Conservation (phyloP, 2,329 filamentous ascomycete species). For the Ophiostoma tasmaniense region DNA sequence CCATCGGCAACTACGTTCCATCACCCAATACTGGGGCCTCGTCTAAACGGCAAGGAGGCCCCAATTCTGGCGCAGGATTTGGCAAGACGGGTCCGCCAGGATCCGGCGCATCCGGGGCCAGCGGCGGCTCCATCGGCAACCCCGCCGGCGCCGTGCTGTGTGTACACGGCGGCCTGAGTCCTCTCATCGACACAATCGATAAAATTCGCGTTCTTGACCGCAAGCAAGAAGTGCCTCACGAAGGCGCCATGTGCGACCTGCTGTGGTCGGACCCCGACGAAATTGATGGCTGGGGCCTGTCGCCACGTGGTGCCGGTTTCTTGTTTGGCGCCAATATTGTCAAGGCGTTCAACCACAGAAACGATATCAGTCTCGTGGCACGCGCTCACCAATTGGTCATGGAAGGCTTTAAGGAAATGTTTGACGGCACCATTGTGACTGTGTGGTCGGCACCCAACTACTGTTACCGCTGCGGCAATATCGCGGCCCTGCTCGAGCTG, state of each 20-base stretch:
- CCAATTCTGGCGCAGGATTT: slow-evolving; percentile 11
- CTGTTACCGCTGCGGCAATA: slow-evolving; percentile 92
- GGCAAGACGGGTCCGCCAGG: slow-evolving; percentile 57
- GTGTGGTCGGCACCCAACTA: slow-evolving; percentile 99
- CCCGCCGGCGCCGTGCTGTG: slow-evolving; percentile 80
- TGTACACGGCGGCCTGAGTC: slow-evolving; percentile 88
- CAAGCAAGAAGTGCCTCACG: slow-evolving; percentile 96
- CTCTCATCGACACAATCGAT: slow-evolving; percentile 85
- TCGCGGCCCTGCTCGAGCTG: slow-evolving; percentile 88
- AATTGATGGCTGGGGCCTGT: slow-evolving; percentile 93
- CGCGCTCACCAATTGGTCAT: slow-evolving; percentile 96
- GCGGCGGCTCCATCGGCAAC: slow-evolving; percentile 55
- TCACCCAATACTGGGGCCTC: slow-evolving; percentile 14
- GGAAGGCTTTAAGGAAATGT: slow-evolving; percentile 99
- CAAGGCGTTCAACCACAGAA: slow-evolving; percentile 89
- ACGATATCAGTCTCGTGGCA: slow-evolving; percentile 85
- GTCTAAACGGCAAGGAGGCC: background rate
- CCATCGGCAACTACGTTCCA: slow-evolving; percentile 19
- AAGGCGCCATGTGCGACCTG: slow-evolving; percentile 97
- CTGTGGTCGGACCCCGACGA: slow-evolving; percentile 98
- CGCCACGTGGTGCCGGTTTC: slow-evolving; percentile 88
- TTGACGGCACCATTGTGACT: slow-evolving; percentile 88
- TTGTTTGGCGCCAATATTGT: slow-evolving; percentile 94
- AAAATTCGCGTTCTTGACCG: slow-evolving; percentile 91
- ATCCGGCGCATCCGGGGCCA: slow-evolving; percentile 66